Conservation (phyloP, 768 basidiomycete species). For the Tulasnella sp. region DNA sequence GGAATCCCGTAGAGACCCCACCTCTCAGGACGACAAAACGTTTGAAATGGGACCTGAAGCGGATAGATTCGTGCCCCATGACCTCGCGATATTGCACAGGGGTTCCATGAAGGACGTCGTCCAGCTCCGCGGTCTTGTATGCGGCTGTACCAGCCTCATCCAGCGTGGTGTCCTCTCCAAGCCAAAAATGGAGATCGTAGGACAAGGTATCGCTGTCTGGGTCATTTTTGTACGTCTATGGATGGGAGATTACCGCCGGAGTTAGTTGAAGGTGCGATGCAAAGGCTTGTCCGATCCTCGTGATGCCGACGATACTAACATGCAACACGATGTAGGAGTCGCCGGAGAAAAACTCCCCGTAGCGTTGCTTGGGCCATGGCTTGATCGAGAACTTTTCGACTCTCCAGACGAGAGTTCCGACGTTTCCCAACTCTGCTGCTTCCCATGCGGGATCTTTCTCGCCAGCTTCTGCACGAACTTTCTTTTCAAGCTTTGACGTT, state of each 20-base stretch:
- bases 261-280: not conserved
- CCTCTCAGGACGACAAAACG: constrained; percentile 41
- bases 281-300: not conserved
- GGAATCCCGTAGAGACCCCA: constrained; percentile 46
- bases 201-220: constrained; percentile 42
- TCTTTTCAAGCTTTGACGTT: constrained; percentile 45
- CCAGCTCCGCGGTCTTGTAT: constrained; percentile 60
- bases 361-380: constrained; percentile 45
- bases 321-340: constrained; percentile 60
- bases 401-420: constrained; percentile 50
- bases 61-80: constrained; percentile 48
- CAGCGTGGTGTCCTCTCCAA: constrained; percentile 50
- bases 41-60: constrained; percentile 46
- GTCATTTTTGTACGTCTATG: constrained; percentile 52
- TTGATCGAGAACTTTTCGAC: constrained; percentile 51
- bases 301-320: constrained; percentile 33
- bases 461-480: constrained; percentile 46
- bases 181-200: constrained; percentile 60
- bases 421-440: constrained; percentile 34
- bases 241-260: not conserved
- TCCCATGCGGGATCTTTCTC: constrained; percentile 47
- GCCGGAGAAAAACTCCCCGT: constrained; percentile 54
- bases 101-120: constrained; percentile 42
- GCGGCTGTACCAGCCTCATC: constrained; percentile 54
- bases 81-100: constrained; percentile 57